phyloP scores from a whole-genome alignment of 192 early-diverging fungal genomes.

The Gaertneriomyces sp. region DNA sequence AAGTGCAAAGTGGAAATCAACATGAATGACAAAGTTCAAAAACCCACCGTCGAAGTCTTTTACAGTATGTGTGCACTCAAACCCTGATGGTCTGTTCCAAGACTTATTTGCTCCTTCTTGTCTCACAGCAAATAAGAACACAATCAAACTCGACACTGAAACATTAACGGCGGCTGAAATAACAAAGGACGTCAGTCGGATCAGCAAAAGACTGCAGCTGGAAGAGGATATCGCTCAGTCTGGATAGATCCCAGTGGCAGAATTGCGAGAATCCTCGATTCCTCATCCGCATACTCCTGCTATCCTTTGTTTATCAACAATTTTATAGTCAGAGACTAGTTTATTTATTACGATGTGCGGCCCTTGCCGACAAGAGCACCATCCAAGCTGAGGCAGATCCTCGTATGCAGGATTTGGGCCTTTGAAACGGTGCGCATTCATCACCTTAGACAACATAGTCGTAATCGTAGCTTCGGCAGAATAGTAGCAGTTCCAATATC shows the following conservation, averaged over 20 bases:
- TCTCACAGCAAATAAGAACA: constrained; percentile 14
- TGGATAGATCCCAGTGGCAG: constrained; percentile 6
- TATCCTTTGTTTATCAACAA: too few relatives aligned
- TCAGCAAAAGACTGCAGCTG: constrained; percentile 24
- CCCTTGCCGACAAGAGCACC: too few relatives aligned
- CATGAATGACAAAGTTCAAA: constrained; percentile 21
- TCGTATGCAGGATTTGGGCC: too few relatives aligned
- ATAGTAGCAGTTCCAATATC: too few relatives aligned
- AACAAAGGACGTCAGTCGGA: constrained; percentile 26
- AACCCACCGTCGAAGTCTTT: constrained; percentile 15
- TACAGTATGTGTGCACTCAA: not conserved
- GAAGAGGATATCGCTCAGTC: constrained; percentile 29
- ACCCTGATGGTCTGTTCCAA: not conserved
- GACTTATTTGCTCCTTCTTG: not conserved
- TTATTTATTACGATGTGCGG: too few relatives aligned
- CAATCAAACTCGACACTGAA: constrained; percentile 24
- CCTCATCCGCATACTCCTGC: too few relatives aligned
- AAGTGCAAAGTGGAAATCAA: constrained; percentile 28
- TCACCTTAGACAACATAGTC: too few relatives aligned
- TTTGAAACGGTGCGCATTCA: too few relatives aligned
- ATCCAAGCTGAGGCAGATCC: too few relatives aligned
- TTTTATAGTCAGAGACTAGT: too few relatives aligned
- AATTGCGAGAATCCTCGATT: too few relatives aligned
- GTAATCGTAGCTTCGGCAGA: too few relatives aligned
- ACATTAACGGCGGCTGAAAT: constrained; percentile 25